These are phyloP conservation scores for Aurinia saxatilis DNA, from an alignment of 345 rosid species.

Conservation along the genomic window DNA sequence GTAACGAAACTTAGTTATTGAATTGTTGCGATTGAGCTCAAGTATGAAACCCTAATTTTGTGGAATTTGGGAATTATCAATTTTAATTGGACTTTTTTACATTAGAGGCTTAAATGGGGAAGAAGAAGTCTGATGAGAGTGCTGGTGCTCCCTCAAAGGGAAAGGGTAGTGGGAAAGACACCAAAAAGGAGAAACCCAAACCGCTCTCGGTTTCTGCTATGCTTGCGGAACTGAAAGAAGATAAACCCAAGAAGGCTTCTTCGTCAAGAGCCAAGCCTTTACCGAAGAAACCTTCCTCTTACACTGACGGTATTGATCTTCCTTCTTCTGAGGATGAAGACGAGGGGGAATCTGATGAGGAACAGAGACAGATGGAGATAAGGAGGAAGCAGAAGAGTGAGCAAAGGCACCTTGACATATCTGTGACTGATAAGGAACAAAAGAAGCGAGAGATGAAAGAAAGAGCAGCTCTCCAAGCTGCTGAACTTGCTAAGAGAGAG, in stretches of 20 bases:
- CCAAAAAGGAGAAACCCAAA: constrained; percentile 52
- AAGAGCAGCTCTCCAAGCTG: constrained; percentile 43
- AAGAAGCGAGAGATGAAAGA: constrained; percentile 85
- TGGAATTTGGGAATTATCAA: not conserved
- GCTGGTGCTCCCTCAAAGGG: constrained; percentile 33
- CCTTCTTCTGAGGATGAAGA: constrained; percentile 91
- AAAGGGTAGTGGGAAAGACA: constrained; percentile 53
- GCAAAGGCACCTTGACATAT: constrained; percentile 42
- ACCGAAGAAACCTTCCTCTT: constrained; percentile 41
- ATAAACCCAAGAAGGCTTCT: constrained; percentile 65
- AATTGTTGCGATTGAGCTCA: not conserved
- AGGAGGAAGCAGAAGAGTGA: constrained; percentile 51
- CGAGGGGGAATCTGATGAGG: constrained; percentile 44
- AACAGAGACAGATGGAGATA: constrained; percentile 30
- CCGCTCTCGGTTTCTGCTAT: constrained; percentile 60
- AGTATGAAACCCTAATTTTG: constrained; percentile 1
- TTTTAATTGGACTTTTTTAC: not conserved
- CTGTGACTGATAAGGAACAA: constrained; percentile 62
- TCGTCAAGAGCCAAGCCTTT: constrained; percentile 50
- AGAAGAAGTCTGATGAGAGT: constrained; percentile 58
- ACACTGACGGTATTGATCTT: constrained; percentile 78
- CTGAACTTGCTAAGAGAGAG: constrained; percentile 57
- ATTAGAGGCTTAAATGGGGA: constrained; percentile 48
- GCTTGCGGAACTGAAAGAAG: constrained; percentile 87
- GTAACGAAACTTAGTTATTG: not conserved